phyloP scores from a whole-genome alignment of 1,284 basidiomycete genomes.

The Fomitopsis betulina region DNA sequence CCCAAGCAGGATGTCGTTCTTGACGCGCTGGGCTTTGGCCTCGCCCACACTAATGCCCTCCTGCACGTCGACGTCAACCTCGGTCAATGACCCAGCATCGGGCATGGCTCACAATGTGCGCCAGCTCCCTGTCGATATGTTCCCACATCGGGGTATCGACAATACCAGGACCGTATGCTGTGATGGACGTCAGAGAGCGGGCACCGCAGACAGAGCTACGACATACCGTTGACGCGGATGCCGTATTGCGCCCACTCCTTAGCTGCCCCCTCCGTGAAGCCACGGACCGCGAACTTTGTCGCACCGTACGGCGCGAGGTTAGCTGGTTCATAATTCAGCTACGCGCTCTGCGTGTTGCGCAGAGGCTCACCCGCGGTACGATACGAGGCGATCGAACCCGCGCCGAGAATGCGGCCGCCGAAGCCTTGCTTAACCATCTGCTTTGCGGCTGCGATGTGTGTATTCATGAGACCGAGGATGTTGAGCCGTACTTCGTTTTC shows the following conservation, averaged over 20 bases:
- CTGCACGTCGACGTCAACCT: slow-evolving; percentile 8
- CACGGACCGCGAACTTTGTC: slow-evolving; percentile 40
- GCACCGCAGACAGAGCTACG: not conserved
- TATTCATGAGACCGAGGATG: slow-evolving; percentile 31
- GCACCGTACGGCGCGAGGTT: slow-evolving; percentile 31
- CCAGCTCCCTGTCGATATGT: slow-evolving; percentile 31
- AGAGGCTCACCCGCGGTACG: slow-evolving; percentile 22
- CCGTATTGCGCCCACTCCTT: slow-evolving; percentile 31
- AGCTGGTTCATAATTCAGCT: slow-evolving; percentile 12
- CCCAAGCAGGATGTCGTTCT: slow-evolving; percentile 28
- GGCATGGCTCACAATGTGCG: slow-evolving; percentile 22
- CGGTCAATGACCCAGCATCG: no score
- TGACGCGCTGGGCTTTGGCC: slow-evolving; percentile 28
- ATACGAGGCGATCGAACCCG: slow-evolving; percentile 30
- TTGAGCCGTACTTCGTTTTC: slow-evolving; percentile 32
- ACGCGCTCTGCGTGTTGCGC: not conserved
- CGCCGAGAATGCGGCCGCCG: slow-evolving; percentile 37
- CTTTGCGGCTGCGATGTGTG: slow-evolving; percentile 33
- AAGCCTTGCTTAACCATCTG: slow-evolving; percentile 40
- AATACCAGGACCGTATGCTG: slow-evolving; percentile 32
- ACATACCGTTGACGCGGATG: slow-evolving; percentile 29
- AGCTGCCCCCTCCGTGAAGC: slow-evolving; percentile 35
- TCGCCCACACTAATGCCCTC: slow-evolving; percentile 26
- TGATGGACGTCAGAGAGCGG: not conserved
- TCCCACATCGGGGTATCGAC: slow-evolving; percentile 35